A percentile compares a stretch with the other conserved stretches of the same genome.
Conservation (phyloP, 2,329 filamentous ascomycete genomes). For the Meredithiella fracta region DNA sequence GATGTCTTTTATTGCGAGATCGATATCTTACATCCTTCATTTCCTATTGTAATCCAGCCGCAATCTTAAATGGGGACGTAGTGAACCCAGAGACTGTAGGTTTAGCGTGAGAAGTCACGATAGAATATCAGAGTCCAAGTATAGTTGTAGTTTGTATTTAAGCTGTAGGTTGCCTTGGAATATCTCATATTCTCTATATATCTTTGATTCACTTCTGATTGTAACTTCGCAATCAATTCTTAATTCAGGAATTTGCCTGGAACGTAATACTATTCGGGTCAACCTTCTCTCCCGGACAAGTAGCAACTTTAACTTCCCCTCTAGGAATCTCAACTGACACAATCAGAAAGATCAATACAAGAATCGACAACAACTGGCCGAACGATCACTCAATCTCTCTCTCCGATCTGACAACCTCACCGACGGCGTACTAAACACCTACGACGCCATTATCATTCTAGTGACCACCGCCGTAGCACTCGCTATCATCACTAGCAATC, state of each 20-base stretch:
- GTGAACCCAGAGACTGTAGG: too few species aligned
- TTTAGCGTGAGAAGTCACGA: too few species aligned
- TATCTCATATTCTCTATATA: not conserved
- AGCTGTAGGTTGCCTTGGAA: too few species aligned
- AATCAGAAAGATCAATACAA: constrained; percentile 43
- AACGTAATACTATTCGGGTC: not conserved
- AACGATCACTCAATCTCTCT: constrained; percentile 46
- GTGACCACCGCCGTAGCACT: constrained; percentile 43
- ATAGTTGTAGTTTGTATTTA: too few species aligned
- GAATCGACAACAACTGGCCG: constrained; percentile 42
- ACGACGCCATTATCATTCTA: constrained; percentile 39
- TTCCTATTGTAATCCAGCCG: too few species aligned
- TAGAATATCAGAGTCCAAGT: too few species aligned
- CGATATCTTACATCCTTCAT: too few species aligned
- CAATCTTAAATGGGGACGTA: too few species aligned
- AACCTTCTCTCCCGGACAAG: not conserved
- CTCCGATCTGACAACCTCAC: constrained; percentile 33
- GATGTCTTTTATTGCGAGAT: too few species aligned
- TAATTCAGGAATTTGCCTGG: not conserved
- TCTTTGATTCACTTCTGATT: not conserved
- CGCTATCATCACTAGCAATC: constrained; percentile 37
- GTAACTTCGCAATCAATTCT: not conserved
- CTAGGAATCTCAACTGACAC: constrained; percentile 44
- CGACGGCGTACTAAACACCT: constrained; percentile 41
- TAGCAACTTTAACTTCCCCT: constrained; percentile 27